Percentiles rank a stretch among this genome's conserved stretches.
These are phyloP conservation scores for Zasmidium cellare DNA, from an alignment of 2,329 filamentous ascomycete species.

Conservation along the genomic window DNA sequence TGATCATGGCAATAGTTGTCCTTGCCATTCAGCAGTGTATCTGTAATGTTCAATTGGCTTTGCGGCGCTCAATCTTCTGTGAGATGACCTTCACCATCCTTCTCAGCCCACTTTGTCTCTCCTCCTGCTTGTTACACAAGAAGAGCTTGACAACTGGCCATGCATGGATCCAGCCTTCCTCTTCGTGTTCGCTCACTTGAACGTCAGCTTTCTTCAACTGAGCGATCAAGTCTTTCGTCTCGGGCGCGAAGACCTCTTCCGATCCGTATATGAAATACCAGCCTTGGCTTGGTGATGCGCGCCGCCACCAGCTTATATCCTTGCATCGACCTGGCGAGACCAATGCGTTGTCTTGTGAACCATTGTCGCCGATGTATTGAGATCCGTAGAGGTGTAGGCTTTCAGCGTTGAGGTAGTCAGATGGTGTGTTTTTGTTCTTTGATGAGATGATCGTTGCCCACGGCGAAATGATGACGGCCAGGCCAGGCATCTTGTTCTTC, in stretches of 20 bases:
- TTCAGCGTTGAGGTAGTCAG: constrained; percentile 71
- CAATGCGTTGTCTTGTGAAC: constrained; percentile 53
- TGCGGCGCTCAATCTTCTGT: constrained; percentile 16
- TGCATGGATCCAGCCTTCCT: constrained; percentile 71
- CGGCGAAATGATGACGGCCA: constrained; percentile 75
- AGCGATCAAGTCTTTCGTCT: constrained; percentile 62
- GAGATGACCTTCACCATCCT: constrained; percentile 40
- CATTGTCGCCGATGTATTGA: constrained; percentile 62
- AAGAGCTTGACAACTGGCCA: constrained; percentile 74
- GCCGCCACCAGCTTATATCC: constrained; percentile 65
- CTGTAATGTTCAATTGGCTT: constrained; percentile 10
- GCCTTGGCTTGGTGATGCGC: constrained; percentile 65
- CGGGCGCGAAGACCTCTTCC: constrained; percentile 75
- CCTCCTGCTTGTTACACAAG: constrained; percentile 49
- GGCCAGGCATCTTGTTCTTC: constrained; percentile 51
- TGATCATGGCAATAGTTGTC: background rate
- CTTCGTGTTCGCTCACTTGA: constrained; percentile 58
- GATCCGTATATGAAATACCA: constrained; percentile 71
- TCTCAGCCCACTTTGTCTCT: constrained; percentile 49
- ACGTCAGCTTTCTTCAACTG: constrained; percentile 56
- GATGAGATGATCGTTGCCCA: constrained; percentile 74
- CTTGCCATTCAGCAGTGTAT: background rate
- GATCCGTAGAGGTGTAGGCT: constrained; percentile 69
- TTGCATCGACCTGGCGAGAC: constrained; percentile 72
- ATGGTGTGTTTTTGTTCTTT: constrained; percentile 66